Conservation (phyloP, 768 basidiomycete species). For the Boletellus sp. region DNA sequence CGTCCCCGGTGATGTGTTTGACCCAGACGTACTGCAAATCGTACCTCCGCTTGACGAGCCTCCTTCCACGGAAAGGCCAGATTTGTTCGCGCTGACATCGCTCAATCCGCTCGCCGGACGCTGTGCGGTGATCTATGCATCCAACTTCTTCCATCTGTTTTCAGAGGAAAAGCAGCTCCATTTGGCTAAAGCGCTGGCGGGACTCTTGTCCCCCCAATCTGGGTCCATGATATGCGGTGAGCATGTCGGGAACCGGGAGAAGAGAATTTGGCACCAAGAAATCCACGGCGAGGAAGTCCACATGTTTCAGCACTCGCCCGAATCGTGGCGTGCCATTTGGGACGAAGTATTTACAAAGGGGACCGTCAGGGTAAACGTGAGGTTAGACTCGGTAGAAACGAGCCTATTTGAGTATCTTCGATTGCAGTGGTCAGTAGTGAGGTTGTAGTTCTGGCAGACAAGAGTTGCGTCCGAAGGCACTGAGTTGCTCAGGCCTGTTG, state of each 20-base stretch:
- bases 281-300: neutral
- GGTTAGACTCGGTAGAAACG: neutral
- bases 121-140: conserved; percentile 48
- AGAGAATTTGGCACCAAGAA: neutral
- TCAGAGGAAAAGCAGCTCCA: conserved; percentile 25
- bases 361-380: conserved; percentile 6
- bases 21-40: conserved; percentile 39
- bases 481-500: too few species aligned
- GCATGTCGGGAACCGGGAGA: conserved; percentile 16
- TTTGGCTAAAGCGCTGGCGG: conserved; percentile 28
- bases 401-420: neutral
- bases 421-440: conserved; percentile 27
- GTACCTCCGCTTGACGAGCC: conserved; percentile 28
- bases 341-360: conserved; percentile 31
- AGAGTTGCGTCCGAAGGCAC: too few species aligned
- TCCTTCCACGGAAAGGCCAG: conserved; percentile 22
- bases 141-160: conserved; percentile 45
- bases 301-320: conserved; percentile 31
- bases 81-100: conserved; percentile 35
- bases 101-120: conserved; percentile 47
- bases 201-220: conserved; percentile 26
- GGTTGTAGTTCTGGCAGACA: conserved; percentile 3
- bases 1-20: conserved; percentile 53
- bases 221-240: conserved; percentile 33
- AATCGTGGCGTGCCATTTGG: conserved; percentile 38